Evolutionary conservation across 257 asterid genomes (phyloP), one percentile per base, ranked within the genome.

Genomic region (Echium plantagineum): DNA sequence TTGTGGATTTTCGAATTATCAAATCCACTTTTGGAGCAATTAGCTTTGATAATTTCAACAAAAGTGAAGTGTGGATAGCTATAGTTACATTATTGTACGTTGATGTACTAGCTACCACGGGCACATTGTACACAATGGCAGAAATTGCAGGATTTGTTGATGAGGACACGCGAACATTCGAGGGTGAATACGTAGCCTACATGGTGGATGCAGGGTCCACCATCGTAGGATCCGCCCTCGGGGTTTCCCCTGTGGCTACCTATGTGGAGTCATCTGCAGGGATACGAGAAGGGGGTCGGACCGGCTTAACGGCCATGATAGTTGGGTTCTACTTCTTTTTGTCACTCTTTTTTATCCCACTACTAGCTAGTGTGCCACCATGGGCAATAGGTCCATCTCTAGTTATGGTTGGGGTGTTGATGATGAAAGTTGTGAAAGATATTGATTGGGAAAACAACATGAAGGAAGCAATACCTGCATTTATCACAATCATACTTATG

Each of bases 341-440:
- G 0, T 80, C 94, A 1, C 0, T 82, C 4, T 75, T 82, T 47
- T 80, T 87, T 55, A 76, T 86, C 2, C 94, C 96, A 4, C 13
- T 87, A 67, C 58, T 87, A 3, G 74, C 81, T 0, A 82, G 82
- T 47, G 94, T 87, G 48, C 96, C 96, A 24, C 87, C 94, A 20
- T 87, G 94, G 94, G 94, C 94, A 16, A 66, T 85, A 28, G 96
- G 96, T 21, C 94, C 94, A 16, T 87, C 96, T 7, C 80, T 87
- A 7, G 87, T 87, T 62, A 76, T 87, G 74, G 94, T 87, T 26
- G 96, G 96, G 30, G 96, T 87, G 24, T 54, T 84, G 81, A 85
- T 83, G 89, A 78, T 87, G 89, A 82, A 70, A 49, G 94, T 83
- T 53, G 83, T 87, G 24, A 85, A 75, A 30, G 89, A 82, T 21